phyloP scores from a whole-genome alignment of 2,329 filamentous ascomycete species.

The Exophiala lecanii-corni region DNA sequence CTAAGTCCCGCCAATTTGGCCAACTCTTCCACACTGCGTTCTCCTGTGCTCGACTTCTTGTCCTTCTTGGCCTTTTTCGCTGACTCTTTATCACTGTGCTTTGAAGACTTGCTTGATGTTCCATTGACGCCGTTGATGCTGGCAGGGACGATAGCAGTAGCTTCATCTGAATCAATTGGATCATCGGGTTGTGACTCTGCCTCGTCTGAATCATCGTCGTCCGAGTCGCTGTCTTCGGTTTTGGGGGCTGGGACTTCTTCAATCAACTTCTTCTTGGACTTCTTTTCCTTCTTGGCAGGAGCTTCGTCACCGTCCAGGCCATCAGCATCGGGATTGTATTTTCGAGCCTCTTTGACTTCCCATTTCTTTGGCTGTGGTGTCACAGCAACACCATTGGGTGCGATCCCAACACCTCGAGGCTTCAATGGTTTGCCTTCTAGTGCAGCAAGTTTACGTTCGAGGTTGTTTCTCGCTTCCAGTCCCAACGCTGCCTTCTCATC shows the following conservation, averaged over 20 bases:
- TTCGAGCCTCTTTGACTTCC: constrained; percentile 85
- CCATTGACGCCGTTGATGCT: constrained; percentile 26
- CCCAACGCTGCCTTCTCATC: constrained; percentile 84
- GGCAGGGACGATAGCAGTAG: constrained; percentile 25
- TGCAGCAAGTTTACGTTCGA: constrained; percentile 46
- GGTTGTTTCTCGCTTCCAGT: constrained; percentile 50
- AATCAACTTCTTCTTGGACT: constrained; percentile 42
- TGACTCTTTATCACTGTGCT: constrained; percentile 40
- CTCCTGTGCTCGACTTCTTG: constrained; percentile 37
- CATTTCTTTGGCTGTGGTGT: constrained; percentile 65
- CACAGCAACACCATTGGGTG: constrained; percentile 63
- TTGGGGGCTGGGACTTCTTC: constrained; percentile 37
- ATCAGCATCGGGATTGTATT: constrained; percentile 93
- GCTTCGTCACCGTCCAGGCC: constrained; percentile 68
- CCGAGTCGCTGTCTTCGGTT: constrained; percentile 34
- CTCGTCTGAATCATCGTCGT: constrained; percentile 31
- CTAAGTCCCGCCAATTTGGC: constrained; percentile 66
- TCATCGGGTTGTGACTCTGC: constrained; percentile 40
- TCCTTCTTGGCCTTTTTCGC: constrained; percentile 34
- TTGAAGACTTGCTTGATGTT: constrained; percentile 19
- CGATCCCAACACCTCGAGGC: constrained; percentile 69
- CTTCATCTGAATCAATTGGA: constrained; percentile 40
- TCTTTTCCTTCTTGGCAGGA: constrained; percentile 41
- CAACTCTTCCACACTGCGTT: constrained; percentile 49
- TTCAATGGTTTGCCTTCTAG: constrained; percentile 89